Evolutionary conservation across 2,329 filamentous ascomycete genomes (phyloP), one percentile per base, ranked within the genome.

Genomic region (Cryphonectria nitschkei): DNA sequence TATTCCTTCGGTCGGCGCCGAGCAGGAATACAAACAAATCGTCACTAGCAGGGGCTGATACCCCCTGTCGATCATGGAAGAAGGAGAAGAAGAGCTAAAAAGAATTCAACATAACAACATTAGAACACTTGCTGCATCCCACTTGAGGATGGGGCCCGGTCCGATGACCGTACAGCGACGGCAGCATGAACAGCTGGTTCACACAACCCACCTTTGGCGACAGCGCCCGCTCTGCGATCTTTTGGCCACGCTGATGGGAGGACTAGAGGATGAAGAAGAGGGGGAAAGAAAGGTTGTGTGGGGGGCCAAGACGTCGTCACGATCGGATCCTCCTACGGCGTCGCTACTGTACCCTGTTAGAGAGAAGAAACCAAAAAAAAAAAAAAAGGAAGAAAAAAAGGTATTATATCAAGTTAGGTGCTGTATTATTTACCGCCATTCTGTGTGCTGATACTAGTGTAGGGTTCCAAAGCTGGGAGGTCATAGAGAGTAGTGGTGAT

Each of bases 61-160:
- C 37, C 52, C 52, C 65, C 65, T 67, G 65, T 41, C 29, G 64
- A 52, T 37, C 64, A 32, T 29, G 37, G 37, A 39, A 39, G 37
- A 13, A 39, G 37, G 1, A 39, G 9, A 39, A 13, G 2, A 11
- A 39, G 7, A 13, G 11, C 11, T 9, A 65, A 22, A 8, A 50
- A 50, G 46, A 50, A 22, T 29, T 26, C 54, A 32, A 29, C 54
- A 19, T 58, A 29, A 13, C n/a, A n/a, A 56, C 11, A 19, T 58
- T 14, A 13, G 9, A n/a, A 56, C 11, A 50, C 52, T 13, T 11
- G 29, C 11, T 9, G 34, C 56, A 19, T n/a, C 26, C 58, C 58
- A 61, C 58, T 22, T 16, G 58, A 19, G 19, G 19, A 34, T 37
- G 58, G 32, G 13, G 29, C 58, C 56, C 58, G 8, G 29, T 61